Percentiles rank a stretch among this genome's conserved stretches.
Conservation (phyloP, 129 eudicot species). For the Saposhnikovia divaricata region DNA sequence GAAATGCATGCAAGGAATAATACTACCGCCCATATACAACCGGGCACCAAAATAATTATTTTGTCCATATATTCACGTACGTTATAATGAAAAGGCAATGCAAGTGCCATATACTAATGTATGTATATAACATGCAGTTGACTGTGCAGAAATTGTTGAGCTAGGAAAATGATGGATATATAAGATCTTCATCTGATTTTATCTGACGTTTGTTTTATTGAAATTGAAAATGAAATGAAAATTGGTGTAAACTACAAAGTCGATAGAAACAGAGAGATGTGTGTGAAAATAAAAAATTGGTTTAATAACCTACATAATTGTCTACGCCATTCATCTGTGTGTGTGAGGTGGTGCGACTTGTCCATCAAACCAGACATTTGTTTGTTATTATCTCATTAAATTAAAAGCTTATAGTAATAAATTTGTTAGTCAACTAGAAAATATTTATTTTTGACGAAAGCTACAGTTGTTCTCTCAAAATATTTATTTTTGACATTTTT, state of each 20-base stretch:
- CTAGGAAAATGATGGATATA: background rate
- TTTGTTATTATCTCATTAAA: constrained; percentile 21
- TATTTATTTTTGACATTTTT: too few species aligned
- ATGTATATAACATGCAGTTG: background rate
- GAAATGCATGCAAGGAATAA: too few species aligned
- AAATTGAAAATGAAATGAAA: background rate
- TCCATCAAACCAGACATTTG: background rate
- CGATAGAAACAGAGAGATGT: too few species aligned
- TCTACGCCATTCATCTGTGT: background rate
- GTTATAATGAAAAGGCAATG: too few species aligned
- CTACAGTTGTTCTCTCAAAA: too few species aligned
- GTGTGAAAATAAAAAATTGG: background rate
- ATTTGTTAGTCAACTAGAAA: constrained; percentile 17
- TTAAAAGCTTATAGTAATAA: background rate
- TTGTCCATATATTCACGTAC: too few species aligned
- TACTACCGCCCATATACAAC: too few species aligned
- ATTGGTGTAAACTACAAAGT: background rate
- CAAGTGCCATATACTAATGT: too few species aligned
- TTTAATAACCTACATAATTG: background rate
- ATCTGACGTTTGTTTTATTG: background rate
- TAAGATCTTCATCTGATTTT: background rate
- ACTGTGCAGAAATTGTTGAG: background rate
- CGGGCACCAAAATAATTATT: too few species aligned
- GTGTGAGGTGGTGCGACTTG: background rate
- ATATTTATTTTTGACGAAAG: too few species aligned